Evolutionary conservation across 2,329 filamentous ascomycete species (phyloP), one percentile per base, ranked within the genome.

Genomic region (Aspergillus costaricaensis): DNA sequence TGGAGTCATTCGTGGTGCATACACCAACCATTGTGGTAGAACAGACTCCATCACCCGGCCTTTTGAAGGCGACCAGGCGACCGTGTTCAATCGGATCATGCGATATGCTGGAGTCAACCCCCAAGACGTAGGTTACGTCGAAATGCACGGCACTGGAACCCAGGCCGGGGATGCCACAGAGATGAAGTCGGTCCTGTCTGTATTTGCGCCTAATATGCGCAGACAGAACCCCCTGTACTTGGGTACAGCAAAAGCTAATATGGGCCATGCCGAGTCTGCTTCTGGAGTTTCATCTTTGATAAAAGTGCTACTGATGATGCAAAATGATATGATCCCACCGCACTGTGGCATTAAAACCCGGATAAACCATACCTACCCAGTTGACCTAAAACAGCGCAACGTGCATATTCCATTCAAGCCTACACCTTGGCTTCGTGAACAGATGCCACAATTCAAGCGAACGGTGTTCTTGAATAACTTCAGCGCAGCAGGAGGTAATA

Each of bases 91-190:
- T 60, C 81, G 85, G 39, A 87, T 95, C 23, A 81, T 95, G 1
- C 84, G 88, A 49, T 85, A 90, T 49, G 88, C 90, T 44, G 88
- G 89, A 59, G 83, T 95, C 21, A 87, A 93, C 69, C 89, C 91
- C 1, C 83, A 87, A 54, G 89, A 93, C 63, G 84, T 96, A 52
- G 87, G 87, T 74, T 96, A 94, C 70, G 88, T 96, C 8, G 92
- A 96, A 76, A 92, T 95, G 88, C 91, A 96, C 74, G 92, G 91
- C 14, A 96, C 92, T 2, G 92, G 92, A 32, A 96, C 91, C 0
- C 91, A 95, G 74, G 91, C 90, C 32, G 92, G 65, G 2, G 92
- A 96, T 70, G 88, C 87, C 7, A 89, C 87, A 4, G 92, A 96
- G 74, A 93, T 94, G 88, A 81, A 86, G 1, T 92, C 89, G 0